phyloP scores from a whole-genome alignment of 768 basidiomycete genomes.

The Boletus rubroflammeus region DNA sequence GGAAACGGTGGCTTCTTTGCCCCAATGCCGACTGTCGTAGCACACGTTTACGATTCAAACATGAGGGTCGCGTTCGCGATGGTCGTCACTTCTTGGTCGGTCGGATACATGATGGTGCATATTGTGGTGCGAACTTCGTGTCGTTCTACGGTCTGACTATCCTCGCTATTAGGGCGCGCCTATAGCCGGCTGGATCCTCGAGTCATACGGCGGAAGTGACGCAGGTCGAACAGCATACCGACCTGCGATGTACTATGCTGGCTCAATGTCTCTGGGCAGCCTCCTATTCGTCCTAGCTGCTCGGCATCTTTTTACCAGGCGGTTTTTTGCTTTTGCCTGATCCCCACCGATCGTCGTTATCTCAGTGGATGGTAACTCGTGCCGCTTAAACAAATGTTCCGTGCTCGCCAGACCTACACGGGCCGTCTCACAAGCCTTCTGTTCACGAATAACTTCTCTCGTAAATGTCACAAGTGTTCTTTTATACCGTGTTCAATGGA shows the following conservation, averaged over 20 bases:
- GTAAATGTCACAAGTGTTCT: background rate
- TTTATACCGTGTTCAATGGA: background rate
- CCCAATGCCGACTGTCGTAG: slow-evolving; percentile 32
- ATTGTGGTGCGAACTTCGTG: background rate
- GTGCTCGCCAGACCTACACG: background rate
- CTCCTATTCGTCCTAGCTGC: slow-evolving; percentile 18
- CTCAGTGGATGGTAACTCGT: background rate
- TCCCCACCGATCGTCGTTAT: background rate
- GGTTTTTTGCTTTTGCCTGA: slow-evolving; percentile 16
- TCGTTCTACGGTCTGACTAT: background rate
- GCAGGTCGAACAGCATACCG: slow-evolving; percentile 23
- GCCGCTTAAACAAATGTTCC: background rate
- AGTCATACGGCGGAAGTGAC: slow-evolving; percentile 22
- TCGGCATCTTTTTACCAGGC: slow-evolving; percentile 4
- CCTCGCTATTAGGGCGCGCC: slow-evolving; percentile 24
- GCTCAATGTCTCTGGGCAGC: slow-evolving; percentile 25
- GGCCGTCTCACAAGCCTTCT: background rate
- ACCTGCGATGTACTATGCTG: slow-evolving; percentile 32
- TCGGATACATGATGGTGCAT: slow-evolving; percentile 28
- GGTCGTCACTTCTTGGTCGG: slow-evolving; percentile 31
- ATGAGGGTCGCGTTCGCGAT: slow-evolving; percentile 33
- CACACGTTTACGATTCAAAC: slow-evolving; percentile 29
- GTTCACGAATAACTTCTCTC: background rate
- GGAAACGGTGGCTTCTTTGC: slow-evolving; percentile 35
- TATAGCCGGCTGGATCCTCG: slow-evolving; percentile 28